Conservation (phyloP, 2,329 filamentous ascomycete species). For the Aspergillus luchuensis region DNA sequence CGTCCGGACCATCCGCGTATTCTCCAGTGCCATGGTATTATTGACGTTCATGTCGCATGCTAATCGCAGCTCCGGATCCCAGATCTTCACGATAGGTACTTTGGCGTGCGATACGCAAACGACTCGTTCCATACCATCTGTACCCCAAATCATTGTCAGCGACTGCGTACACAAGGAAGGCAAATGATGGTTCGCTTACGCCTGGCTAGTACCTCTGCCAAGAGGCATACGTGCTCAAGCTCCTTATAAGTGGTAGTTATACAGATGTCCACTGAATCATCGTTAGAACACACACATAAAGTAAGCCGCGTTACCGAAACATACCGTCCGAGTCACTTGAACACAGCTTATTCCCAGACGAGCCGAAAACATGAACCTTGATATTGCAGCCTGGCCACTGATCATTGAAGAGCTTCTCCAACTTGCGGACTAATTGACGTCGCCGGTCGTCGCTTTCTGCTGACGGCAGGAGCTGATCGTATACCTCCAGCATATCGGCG, state of each 20-base stretch:
- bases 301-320: constrained; percentile 29
- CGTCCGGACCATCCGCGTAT: constrained; percentile 95
- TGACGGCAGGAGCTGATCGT: constrained; percentile 80
- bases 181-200: constrained; percentile 59
- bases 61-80: constrained; percentile 88
- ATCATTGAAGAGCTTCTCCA: constrained; percentile 83
- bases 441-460: constrained; percentile 75
- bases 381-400: constrained; percentile 93
- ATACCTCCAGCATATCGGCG: constrained; percentile 81
- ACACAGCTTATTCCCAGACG: constrained; percentile 90
- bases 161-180: background rate
- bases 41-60: constrained; percentile 99
- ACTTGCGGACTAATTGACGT: constrained; percentile 75
- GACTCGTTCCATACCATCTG: constrained; percentile 95
- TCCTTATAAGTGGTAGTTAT: constrained; percentile 90
- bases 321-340: constrained; percentile 94
- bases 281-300: constrained; percentile 27
- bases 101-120: constrained; percentile 94
- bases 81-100: constrained; percentile 97
- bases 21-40: constrained; percentile 90
- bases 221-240: constrained; percentile 84
- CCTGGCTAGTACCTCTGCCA: constrained; percentile 81
- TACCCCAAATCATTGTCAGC: constrained; percentile 19
- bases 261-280: constrained; percentile 81
- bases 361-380: constrained; percentile 92